Base-by-base conservation (phyloP, 495 filamentous ascomycete genomes). In the Penicillium cosmopolitanum region DNA sequence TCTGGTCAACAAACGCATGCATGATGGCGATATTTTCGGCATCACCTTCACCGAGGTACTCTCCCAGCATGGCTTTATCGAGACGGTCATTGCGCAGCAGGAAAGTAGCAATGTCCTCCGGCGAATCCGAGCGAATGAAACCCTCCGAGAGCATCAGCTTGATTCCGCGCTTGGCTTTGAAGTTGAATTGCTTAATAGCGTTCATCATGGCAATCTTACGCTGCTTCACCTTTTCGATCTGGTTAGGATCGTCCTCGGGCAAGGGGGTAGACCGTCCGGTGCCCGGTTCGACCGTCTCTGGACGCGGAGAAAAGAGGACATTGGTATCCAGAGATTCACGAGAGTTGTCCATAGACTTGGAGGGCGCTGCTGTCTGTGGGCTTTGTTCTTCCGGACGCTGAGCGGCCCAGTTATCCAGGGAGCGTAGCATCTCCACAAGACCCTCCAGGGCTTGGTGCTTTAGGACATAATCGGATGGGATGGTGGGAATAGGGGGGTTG, bases 1-100 rank as follows among this genome's bases (percentile, higher is more conserved):
- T 98, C 21, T 75, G 71, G 58, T 99, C 93, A 3, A 99, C 93
- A 66, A 98, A 99, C 7, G 93, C 91, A 72, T 99, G 96, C 95
- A 99, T 99, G 58, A 91, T 96, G 25, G 92, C 91, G 62, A 99
- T 89, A 68, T 98, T 96, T 66, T 92, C 87, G 2, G 88, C 78
- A 25, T 98, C 94, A 16, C 91, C 93, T 73, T 99, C 95, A 31
- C 95, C 95, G 11, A 99, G 86, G 68, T 90, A 98, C 71, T 99
- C 95, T 60, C 95, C 95, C 42, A 99, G 87, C 73, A 91, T 86
- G 18, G 89, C 85, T 75, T 98, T 99, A 71, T 96, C 91, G 2
- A 99, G 76, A 28, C 84, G 82, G 13, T 94, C 90, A 55, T 82
- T 87, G 11, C 78, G 82, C 4, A 94, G 68, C 5, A 99, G 73